phyloP scores from a whole-genome alignment of 441 rosid species.

The Adansonia madagascariensis region DNA sequence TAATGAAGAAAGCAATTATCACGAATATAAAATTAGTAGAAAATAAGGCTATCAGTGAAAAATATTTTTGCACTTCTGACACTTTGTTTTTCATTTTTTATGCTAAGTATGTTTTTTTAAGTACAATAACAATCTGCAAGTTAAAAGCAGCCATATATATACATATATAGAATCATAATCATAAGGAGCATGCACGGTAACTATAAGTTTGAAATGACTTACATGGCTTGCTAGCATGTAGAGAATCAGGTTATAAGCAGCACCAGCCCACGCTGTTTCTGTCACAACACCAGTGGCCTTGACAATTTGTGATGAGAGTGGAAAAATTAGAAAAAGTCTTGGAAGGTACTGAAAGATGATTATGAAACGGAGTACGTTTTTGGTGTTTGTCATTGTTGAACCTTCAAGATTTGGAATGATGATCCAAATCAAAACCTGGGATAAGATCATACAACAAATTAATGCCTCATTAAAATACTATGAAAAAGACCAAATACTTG shows the following conservation, averaged over 20 bases:
- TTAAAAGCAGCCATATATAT: neutral
- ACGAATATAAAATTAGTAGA: too few relatives aligned
- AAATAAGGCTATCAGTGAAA: neutral
- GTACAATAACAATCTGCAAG: neutral
- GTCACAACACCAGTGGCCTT: conserved; percentile 81
- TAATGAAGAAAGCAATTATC: too few relatives aligned
- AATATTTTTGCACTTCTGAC: too few relatives aligned
- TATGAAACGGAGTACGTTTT: conserved; percentile 76
- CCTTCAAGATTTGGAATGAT: conserved; percentile 70
- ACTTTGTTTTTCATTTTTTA: neutral
- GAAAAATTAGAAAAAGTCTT: conserved; percentile 61
- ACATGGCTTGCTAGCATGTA: conserved; percentile 97
- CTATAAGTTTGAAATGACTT: conserved; percentile 32
- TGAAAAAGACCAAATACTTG: neutral
- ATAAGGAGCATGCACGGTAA: neutral
- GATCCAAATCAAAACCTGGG: conserved; percentile 78
- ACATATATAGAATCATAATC: neutral
- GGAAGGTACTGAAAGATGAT: conserved; percentile 80
- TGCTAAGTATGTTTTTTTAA: neutral
- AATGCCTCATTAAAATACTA: neutral
- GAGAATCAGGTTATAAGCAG: conserved; percentile 80
- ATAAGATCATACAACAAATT: conserved; percentile 4
- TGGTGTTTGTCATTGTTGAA: conserved; percentile 73
- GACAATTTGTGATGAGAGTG: conserved; percentile 72
- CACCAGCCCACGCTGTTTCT: conserved; percentile 91